A percentile compares a stretch with the other conserved stretches of the same genome.
phyloP scores from a whole-genome alignment of 2,329 filamentous ascomycete species.

The Pseudocercospora macadamiae region DNA sequence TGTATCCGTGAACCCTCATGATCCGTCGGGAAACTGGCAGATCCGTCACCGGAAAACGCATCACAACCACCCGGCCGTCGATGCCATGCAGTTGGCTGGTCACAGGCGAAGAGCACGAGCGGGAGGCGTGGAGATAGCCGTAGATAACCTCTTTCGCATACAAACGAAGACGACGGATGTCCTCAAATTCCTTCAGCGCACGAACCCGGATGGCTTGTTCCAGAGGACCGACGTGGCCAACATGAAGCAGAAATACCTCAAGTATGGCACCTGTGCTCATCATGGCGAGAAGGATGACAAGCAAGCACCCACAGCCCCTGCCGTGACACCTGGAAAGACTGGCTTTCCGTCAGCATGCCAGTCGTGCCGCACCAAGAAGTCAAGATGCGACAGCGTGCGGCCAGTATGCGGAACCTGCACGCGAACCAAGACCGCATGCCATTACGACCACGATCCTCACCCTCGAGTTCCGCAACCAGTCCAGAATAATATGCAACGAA shows the following conservation, averaged over 20 bases:
- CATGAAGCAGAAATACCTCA: constrained; percentile 40
- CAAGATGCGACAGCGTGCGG: constrained; percentile 32
- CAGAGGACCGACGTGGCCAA: constrained; percentile 41
- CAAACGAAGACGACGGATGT: constrained; percentile 37
- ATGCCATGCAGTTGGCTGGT: constrained; percentile 34
- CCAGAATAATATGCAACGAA: constrained; percentile 12
- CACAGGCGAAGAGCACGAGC: constrained; percentile 36
- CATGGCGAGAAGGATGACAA: constrained; percentile 17
- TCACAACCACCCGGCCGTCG: constrained; percentile 38
- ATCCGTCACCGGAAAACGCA: constrained; percentile 38
- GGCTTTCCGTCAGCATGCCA: constrained; percentile 32
- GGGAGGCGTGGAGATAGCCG: constrained; percentile 36
- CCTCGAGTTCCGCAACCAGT: constrained; percentile 12
- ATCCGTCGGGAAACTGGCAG: constrained; percentile 38
- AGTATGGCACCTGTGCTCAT: constrained; percentile 36
- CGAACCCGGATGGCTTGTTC: constrained; percentile 38
- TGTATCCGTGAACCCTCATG: constrained; percentile 35
- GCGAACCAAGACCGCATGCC: constrained; percentile 23
- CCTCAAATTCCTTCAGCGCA: constrained; percentile 36
- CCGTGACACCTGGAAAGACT: constrained; percentile 9
- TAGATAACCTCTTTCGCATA: constrained; percentile 38
- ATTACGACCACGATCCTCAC: constrained; percentile 31
- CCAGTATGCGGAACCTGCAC: constrained; percentile 33
- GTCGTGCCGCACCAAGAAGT: constrained; percentile 34
- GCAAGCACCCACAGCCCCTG: constrained; percentile 9